Base-by-base conservation (phyloP, 2,329 filamentous ascomycete species). In the Colletotrichum cereale region DNA sequence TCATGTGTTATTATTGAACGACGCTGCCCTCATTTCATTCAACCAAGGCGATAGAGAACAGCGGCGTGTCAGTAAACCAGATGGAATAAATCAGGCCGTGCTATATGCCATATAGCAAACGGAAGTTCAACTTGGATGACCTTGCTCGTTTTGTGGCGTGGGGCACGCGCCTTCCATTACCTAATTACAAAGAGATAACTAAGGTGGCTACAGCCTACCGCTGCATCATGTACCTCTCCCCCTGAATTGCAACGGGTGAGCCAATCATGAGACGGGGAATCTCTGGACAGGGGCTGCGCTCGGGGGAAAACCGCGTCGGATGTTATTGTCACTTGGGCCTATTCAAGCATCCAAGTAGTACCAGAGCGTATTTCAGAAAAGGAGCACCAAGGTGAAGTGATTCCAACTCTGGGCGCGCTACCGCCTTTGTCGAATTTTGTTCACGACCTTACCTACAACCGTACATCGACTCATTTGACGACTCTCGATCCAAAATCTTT, bases 291-390 rank as follows among this genome's bases (percentile, higher is more conserved):
- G 62, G 62, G 53, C 34, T 55, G 47, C 66, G 67, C 62, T 69
- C 53, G 62, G 53, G 31, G 67, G 52, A 34, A 53, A 64, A 52
- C 53, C 44, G 62, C 67, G 55, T 66, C 67, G 31, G 47, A 60
- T 29, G 44, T 58, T 52, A 18, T 53, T 63, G 61, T 63, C 60
- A 61, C 42, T 61, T 52, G 34, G 60, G 60, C 47, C 58, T 38
- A 14, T 62, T 50, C 50, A 16, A 38, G 55, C 55, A 55, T 55
- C 29, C 50, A 55, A 34, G n/a, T 16, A 34, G n/a, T 16, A 52
- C 60, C 61, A 55, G 61, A 63, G 48, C 61, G 61, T 50, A 63
- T 21, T 52, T 62, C n/a, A 26, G 38, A 34, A 6, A 34, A 10
- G 26, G 24, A 55, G 29, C 50, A 34, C 6, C 34, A 57, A 57